These are phyloP conservation scores for Hanseniaspora uvarum DNA, from an alignment of 1,139 yeast genomes.

Conservation along the genomic window DNA sequence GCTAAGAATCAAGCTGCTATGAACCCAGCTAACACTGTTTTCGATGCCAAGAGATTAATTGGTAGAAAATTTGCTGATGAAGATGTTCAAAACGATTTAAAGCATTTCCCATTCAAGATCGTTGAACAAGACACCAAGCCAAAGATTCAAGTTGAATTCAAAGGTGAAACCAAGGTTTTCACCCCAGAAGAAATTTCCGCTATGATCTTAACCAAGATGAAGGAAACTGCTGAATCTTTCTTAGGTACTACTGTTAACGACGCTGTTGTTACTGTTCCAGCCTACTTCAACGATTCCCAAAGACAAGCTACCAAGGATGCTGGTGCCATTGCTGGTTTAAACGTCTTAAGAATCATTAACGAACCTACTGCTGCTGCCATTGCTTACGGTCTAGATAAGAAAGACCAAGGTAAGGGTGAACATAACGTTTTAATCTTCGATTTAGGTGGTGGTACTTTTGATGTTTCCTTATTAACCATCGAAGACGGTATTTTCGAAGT, in stretches of 20 bases:
- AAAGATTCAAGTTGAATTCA: slow-evolving; percentile 98
- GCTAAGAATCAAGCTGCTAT: slow-evolving; percentile 99
- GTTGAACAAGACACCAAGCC: slow-evolving; percentile 83
- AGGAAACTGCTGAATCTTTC: slow-evolving; percentile 92
- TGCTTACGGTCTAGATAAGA: slow-evolving; percentile 91
- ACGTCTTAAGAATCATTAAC: slow-evolving; percentile 92
- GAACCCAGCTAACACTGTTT: slow-evolving; percentile 93
- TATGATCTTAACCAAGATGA: slow-evolving; percentile 80
- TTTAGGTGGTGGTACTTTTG: slow-evolving; percentile 99
- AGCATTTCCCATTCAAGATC: slow-evolving; percentile 94
- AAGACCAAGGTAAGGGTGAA: slow-evolving; percentile 46
- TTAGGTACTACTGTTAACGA: slow-evolving; percentile 73
- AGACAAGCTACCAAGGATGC: slow-evolving; percentile 99
- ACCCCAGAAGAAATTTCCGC: slow-evolving; percentile 98
- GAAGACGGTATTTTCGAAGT: slow-evolving; percentile 97
- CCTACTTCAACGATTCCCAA: slow-evolving; percentile 95
- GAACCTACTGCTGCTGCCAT: slow-evolving; percentile 99
- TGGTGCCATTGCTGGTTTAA: slow-evolving; percentile 93
- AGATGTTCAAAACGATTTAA: slow-evolving; percentile 93
- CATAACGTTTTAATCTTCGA: slow-evolving; percentile 91
- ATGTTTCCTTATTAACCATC: slow-evolving; percentile 86
- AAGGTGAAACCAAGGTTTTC: slow-evolving; percentile 62
- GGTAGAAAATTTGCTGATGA: slow-evolving; percentile 95
- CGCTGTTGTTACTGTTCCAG: slow-evolving; percentile 97
- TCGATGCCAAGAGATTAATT: slow-evolving; percentile 95